Conservation (phyloP, 768 basidiomycete genomes). For the Mycena sanguinolenta region DNA sequence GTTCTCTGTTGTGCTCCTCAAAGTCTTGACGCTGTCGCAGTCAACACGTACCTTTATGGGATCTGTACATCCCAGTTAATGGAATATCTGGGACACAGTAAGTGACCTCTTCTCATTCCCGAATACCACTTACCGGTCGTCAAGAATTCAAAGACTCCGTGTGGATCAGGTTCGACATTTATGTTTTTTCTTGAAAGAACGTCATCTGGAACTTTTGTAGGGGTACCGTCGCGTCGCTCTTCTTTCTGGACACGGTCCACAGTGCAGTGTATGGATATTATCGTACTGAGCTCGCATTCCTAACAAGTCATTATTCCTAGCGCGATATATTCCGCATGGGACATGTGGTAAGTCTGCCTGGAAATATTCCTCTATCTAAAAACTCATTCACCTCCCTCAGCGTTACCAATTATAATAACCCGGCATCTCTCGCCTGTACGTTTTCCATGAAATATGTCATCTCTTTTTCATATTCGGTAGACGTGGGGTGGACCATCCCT, state of each 20-base stretch:
- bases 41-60: constrained; percentile 46
- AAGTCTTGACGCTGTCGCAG: neutral
- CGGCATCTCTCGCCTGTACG: constrained; percentile 27
- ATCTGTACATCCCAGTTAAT: constrained; percentile 51
- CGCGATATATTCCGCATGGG: constrained; percentile 40
- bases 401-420: constrained; percentile 38
- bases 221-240: constrained; percentile 39
- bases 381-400: constrained; percentile 4
- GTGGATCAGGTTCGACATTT: constrained; percentile 40
- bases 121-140: constrained; percentile 3
- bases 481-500: constrained; percentile 46
- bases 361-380: neutral
- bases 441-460: neutral
- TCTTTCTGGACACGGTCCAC: constrained; percentile 44
- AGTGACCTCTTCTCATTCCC: neutral
- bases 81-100: constrained; percentile 38
- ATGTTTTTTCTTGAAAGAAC: neutral
- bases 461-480: constrained; percentile 25
- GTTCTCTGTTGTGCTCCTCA: neutral
- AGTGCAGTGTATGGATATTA: constrained; percentile 32
- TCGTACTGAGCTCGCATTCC: neutral
- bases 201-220: constrained; percentile 22
- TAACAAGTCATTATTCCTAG: neutral
- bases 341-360: constrained; percentile 19
- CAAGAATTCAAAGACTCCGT: constrained; percentile 44